Percentiles rank a stretch among this genome's conserved stretches.
Conservation (phyloP, 257 asterid genomes). For the Schizonepeta tenuifolia region DNA sequence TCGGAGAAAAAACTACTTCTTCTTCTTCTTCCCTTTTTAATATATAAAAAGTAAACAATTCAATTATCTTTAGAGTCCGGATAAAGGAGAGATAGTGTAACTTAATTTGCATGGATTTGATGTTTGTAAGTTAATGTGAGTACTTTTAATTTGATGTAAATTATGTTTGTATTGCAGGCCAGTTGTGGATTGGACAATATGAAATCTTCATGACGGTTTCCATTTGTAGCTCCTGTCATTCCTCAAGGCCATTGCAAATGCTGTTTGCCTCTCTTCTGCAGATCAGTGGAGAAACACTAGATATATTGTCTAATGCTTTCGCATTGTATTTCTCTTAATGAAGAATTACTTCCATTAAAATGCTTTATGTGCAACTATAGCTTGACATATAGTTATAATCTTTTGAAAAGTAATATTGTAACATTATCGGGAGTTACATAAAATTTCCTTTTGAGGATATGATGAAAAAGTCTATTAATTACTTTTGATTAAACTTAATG, state of each 20-base stretch:
- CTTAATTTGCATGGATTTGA: too few relatives aligned
- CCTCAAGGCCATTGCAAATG: background rate
- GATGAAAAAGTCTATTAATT: background rate
- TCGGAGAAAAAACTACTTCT: too few relatives aligned
- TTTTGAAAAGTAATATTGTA: background rate
- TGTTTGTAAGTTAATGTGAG: too few relatives aligned
- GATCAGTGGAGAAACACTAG: background rate
- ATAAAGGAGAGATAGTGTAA: too few relatives aligned
- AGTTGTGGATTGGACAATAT: slow-evolving; percentile 69
- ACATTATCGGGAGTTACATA: background rate
- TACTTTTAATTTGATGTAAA: too few relatives aligned
- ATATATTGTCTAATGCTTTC: background rate
- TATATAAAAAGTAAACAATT: too few relatives aligned
- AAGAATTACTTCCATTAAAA: background rate
- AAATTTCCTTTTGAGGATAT: background rate
- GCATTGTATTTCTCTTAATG: background rate
- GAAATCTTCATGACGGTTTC: slow-evolving; percentile 59
- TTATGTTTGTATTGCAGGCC: slow-evolving; percentile 29
- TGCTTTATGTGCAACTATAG: background rate
- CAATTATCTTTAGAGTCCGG: too few relatives aligned
- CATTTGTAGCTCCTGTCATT: background rate
- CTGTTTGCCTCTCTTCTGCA: background rate
- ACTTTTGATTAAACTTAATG: too few relatives aligned
- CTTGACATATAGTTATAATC: background rate
- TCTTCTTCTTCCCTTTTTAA: too few relatives aligned